A percentile compares a stretch with the other conserved stretches of the same genome.
phyloP scores from a whole-genome alignment of 2,329 filamentous ascomycete species.

The Penicillium sp. region DNA sequence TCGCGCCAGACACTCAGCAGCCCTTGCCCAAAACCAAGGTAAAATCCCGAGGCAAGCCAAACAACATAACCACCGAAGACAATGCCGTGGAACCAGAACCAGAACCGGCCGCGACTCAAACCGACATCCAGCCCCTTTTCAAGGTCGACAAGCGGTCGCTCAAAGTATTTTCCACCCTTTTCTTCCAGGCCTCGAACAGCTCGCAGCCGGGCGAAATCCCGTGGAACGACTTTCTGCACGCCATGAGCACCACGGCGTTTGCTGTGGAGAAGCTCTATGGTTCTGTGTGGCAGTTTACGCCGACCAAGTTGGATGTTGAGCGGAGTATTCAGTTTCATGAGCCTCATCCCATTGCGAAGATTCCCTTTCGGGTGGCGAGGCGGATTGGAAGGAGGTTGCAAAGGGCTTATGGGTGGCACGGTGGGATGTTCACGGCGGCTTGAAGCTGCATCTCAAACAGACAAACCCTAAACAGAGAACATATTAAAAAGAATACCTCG shows the following conservation, averaged over 20 bases:
- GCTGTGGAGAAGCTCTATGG: conserved; percentile 55
- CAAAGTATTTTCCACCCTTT: conserved; percentile 39
- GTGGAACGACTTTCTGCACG: conserved; percentile 54
- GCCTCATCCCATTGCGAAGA: conserved; percentile 54
- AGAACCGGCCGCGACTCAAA: too few species aligned
- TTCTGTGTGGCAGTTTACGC: conserved; percentile 58
- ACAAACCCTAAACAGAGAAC: too few species aligned
- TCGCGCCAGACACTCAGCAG: background rate
- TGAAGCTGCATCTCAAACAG: too few species aligned
- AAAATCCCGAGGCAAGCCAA: background rate
- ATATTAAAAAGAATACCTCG: too few species aligned
- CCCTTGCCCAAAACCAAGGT: background rate
- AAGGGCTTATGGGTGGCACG: conserved; percentile 51
- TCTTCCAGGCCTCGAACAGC: conserved; percentile 31
- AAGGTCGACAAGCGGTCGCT: background rate
- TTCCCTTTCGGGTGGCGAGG: conserved; percentile 47
- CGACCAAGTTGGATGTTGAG: conserved; percentile 38
- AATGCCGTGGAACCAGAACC: too few species aligned
- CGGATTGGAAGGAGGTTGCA: conserved; percentile 48
- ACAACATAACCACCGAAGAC: background rate
- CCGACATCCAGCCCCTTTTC: background rate
- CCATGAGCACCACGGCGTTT: conserved; percentile 51
- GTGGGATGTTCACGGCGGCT: conserved; percentile 40
- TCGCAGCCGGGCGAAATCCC: conserved; percentile 47
- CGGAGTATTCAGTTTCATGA: conserved; percentile 59